Evolutionary conservation across 2,329 filamentous ascomycete species (phyloP).

Genomic region (Simplicillium sp.): DNA sequence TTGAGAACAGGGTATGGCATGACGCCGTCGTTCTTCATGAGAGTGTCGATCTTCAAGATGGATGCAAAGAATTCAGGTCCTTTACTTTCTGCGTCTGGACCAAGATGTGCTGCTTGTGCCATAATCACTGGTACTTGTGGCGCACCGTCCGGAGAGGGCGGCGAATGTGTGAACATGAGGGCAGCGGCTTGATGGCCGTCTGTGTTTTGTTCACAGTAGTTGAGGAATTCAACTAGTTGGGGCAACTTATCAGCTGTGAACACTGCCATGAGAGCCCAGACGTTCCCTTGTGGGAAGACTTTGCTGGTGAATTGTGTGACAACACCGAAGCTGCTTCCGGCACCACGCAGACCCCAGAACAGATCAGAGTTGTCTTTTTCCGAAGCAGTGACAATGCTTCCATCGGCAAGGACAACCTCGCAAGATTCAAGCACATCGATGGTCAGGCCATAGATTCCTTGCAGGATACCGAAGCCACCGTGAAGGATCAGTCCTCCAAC

Average conservation of each 20-base stretch:
- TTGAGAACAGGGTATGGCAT: conserved; percentile 33
- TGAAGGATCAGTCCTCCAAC: conserved; percentile 49
- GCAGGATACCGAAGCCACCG: conserved; percentile 49
- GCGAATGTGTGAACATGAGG: background rate
- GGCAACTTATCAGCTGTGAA: conserved; percentile 16
- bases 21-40: conserved; percentile 24
- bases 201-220: conserved; percentile 15
- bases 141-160: background rate
- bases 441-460: conserved; percentile 40
- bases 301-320: conserved; percentile 28
- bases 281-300: conserved; percentile 18
- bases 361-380: conserved; percentile 30
- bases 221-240: conserved; percentile 16
- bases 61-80: conserved; percentile 18
- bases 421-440: conserved; percentile 30
- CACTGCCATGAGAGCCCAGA: conserved; percentile 19
- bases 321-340: conserved; percentile 32
- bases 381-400: conserved; percentile 26
- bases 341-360: conserved; percentile 31
- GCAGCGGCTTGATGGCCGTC: conserved; percentile 12
- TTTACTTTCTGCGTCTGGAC: conserved; percentile 5
- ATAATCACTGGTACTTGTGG: background rate
- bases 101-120: background rate
- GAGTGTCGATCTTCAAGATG: conserved; percentile 24
- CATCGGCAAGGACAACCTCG: conserved; percentile 28